A percentile compares a stretch with the other conserved stretches of the same genome.
These are phyloP conservation scores for Lathyrus sativus DNA, from an alignment of 306 rosid genomes.

Conservation along the genomic window DNA sequence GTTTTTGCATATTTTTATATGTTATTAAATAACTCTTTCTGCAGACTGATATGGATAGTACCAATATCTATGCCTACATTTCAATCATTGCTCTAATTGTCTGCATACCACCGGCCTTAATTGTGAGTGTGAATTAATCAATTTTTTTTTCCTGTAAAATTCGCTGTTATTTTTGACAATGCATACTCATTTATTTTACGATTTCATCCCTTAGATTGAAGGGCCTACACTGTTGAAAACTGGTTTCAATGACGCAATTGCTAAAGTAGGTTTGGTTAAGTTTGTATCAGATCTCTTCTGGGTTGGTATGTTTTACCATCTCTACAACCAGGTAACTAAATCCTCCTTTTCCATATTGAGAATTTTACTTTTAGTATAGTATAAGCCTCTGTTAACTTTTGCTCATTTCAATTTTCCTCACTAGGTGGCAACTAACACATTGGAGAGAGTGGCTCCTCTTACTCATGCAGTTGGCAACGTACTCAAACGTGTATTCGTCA, in stretches of 20 bases:
- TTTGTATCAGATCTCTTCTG: constrained; percentile 83
- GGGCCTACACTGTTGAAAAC: constrained; percentile 78
- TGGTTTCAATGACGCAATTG: constrained; percentile 84
- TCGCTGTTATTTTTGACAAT: neutral
- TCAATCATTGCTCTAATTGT: constrained; percentile 88
- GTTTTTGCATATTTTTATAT: constrained; percentile 1
- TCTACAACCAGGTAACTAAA: constrained; percentile 95
- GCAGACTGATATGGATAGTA: constrained; percentile 98
- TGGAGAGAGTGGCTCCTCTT: constrained; percentile 98
- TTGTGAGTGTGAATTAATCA: constrained; percentile 68
- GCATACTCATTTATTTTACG: constrained; percentile 22
- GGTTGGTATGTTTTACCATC: constrained; percentile 97
- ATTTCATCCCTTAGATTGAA: constrained; percentile 58
- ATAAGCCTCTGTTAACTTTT: neutral
- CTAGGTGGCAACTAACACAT: constrained; percentile 90
- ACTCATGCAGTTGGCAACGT: constrained; percentile 98
- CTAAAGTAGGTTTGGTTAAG: constrained; percentile 83
- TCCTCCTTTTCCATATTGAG: neutral
- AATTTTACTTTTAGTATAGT: constrained; percentile 23
- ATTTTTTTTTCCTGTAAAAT: neutral
- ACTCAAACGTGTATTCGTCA: constrained; percentile 93
- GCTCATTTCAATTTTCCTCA: constrained; percentile 4
- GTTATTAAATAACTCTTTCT: constrained; percentile 9
- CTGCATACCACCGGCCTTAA: constrained; percentile 87
- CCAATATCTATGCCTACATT: constrained; percentile 89